Evolutionary conservation across 306 rosid species (phyloP).

Genomic region (Gleditsia sinensis): DNA sequence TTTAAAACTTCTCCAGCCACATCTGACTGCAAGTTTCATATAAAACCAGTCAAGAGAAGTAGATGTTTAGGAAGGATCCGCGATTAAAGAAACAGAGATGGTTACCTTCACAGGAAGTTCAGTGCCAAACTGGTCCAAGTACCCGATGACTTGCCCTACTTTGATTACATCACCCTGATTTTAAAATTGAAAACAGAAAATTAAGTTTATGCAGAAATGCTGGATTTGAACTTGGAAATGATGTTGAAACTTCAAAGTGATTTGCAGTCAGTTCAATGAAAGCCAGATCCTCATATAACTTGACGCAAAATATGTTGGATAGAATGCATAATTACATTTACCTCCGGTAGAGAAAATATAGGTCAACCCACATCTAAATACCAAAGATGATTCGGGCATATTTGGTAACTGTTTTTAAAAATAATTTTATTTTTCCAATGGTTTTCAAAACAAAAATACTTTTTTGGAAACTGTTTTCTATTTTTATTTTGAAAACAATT

Average conservation of each 20-base stretch:
- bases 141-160: slow-evolving; percentile 78
- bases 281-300: not conserved
- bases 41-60: slow-evolving; percentile 16
- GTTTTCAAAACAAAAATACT: too few relatives aligned
- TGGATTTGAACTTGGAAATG: slow-evolving; percentile 1
- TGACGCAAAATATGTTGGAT: not conserved
- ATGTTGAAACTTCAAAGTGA: slow-evolving; percentile 9
- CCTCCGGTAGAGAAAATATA: slow-evolving; percentile 11
- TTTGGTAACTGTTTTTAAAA: too few relatives aligned
- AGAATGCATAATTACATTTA: not conserved
- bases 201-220: slow-evolving; percentile 10
- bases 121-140: slow-evolving; percentile 77
- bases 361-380: slow-evolving; percentile 2
- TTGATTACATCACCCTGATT: slow-evolving; percentile 70
- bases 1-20: slow-evolving; percentile 74
- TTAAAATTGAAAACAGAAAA: slow-evolving; percentile 29
- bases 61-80: not conserved
- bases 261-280: slow-evolving; percentile 17
- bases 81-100: not conserved
- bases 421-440: too few relatives aligned
- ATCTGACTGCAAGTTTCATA: slow-evolving; percentile 60
- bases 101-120: slow-evolving; percentile 80
- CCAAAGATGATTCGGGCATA: too few relatives aligned
- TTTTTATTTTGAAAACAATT: too few relatives aligned
- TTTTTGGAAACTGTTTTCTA: too few relatives aligned